phyloP scores from a whole-genome alignment of 2,329 filamentous ascomycete species.

The Fusarium sulawesiense region DNA sequence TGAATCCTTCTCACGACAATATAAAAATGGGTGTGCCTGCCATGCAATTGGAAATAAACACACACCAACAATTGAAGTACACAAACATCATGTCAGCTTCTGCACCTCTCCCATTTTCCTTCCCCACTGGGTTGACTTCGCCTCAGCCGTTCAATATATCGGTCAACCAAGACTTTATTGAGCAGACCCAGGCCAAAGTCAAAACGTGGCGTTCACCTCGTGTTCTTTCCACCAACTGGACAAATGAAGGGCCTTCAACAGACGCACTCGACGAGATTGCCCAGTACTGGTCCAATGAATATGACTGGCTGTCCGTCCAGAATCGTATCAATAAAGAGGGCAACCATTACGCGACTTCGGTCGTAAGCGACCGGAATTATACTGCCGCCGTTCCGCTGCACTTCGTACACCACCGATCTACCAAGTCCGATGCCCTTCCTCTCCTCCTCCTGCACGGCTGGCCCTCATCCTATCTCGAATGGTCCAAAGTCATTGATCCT shows the following conservation, averaged over 20 bases:
- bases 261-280: not conserved
- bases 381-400: not conserved
- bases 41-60: not conserved
- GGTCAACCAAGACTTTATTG: not conserved
- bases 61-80: not conserved
- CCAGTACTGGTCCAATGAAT: constrained; percentile 1
- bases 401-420: not conserved
- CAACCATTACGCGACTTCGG: not conserved
- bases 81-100: not conserved
- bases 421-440: not conserved
- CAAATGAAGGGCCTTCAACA: not conserved
- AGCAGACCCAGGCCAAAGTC: not conserved
- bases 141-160: not conserved
- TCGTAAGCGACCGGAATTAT: not conserved
- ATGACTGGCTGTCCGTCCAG: not conserved
- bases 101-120: not conserved
- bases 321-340: not conserved
- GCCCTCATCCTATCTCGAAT: not conserved
- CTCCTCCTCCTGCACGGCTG: constrained; percentile 1
- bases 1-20: not conserved
- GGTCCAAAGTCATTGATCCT: constrained; percentile 3
- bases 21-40: not conserved
- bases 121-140: not conserved
- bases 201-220: not conserved
- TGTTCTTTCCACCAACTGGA: not conserved